Percentiles rank a stretch among this genome's conserved stretches.
phyloP scores from a whole-genome alignment of 2,329 filamentous ascomycete genomes.

The Monilinia fructigena region DNA sequence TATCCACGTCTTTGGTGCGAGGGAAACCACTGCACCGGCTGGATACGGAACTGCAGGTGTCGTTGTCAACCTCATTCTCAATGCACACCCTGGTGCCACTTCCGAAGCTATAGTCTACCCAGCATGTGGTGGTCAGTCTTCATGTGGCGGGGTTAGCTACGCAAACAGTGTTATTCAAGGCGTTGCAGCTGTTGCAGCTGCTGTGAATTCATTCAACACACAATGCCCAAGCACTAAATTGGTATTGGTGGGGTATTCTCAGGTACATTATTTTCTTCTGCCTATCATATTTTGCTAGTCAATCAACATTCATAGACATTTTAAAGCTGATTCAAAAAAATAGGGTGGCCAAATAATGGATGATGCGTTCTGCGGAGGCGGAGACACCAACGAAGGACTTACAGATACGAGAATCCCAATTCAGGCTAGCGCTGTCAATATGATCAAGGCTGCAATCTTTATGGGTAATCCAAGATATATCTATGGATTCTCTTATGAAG shows the following conservation, averaged over 20 bases:
- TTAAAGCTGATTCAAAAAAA: slow-evolving; percentile 12
- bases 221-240: slow-evolving; percentile 57
- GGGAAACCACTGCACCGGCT: slow-evolving; percentile 48
- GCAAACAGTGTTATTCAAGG: slow-evolving; percentile 58
- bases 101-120: slow-evolving; percentile 58
- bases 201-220: slow-evolving; percentile 57
- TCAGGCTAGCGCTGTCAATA: slow-evolving; percentile 48
- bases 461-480: slow-evolving; percentile 62
- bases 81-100: slow-evolving; percentile 51
- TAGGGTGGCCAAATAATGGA: slow-evolving; percentile 63
- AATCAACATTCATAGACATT: background rate
- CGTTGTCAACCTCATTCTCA: slow-evolving; percentile 51
- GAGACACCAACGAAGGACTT: slow-evolving; percentile 48
- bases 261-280: slow-evolving; percentile 43
- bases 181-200: slow-evolving; percentile 56
- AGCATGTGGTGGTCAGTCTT: slow-evolving; percentile 60
- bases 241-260: slow-evolving; percentile 62
- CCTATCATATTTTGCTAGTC: background rate
- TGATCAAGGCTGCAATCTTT: slow-evolving; percentile 63
- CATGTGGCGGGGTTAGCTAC: slow-evolving; percentile 60
- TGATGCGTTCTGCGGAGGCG: slow-evolving; percentile 59
- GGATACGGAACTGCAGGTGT: slow-evolving; percentile 52
- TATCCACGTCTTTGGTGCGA: slow-evolving; percentile 52
- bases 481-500: slow-evolving; percentile 56
- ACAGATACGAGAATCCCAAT: slow-evolving; percentile 47